These are phyloP conservation scores for Triticum urartu DNA, from an alignment of 176 grass and related monocot species.

Conservation along the genomic window DNA sequence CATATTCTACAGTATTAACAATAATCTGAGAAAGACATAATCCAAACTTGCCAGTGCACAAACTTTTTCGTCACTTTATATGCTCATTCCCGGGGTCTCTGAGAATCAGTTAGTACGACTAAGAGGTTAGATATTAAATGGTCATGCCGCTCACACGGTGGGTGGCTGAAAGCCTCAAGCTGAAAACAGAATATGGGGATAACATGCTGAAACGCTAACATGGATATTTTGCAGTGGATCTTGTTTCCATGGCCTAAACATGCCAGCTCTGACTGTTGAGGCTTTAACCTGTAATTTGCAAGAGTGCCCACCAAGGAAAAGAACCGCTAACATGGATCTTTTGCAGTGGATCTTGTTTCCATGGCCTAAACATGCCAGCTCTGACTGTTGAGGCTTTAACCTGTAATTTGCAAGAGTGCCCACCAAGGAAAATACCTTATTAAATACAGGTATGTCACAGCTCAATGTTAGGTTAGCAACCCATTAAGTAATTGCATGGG, in stretches of 20 bases:
- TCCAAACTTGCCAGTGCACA: background rate
- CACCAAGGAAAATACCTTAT: no score
- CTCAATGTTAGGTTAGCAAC: no score
- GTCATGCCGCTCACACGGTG: background rate
- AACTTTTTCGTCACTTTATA: no score
- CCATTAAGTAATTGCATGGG: no score
- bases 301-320: no score
- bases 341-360: no score
- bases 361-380: background rate
- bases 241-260: background rate
- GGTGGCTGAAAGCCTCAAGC: background rate
- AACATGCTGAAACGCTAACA: background rate
- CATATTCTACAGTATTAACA: slow-evolving; percentile 5
- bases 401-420: no score
- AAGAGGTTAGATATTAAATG: background rate
- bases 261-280: background rate
- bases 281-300: no score
- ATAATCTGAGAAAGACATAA: background rate
- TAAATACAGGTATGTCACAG: no score
- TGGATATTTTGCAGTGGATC: no score
- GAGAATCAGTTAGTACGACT: background rate
- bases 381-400: no score
- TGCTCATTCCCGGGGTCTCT: background rate
- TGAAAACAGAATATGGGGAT: no score
- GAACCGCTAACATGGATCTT: background rate